phyloP scores from a whole-genome alignment of 164 flowering plant species.

The Kingdonia uniflora region DNA sequence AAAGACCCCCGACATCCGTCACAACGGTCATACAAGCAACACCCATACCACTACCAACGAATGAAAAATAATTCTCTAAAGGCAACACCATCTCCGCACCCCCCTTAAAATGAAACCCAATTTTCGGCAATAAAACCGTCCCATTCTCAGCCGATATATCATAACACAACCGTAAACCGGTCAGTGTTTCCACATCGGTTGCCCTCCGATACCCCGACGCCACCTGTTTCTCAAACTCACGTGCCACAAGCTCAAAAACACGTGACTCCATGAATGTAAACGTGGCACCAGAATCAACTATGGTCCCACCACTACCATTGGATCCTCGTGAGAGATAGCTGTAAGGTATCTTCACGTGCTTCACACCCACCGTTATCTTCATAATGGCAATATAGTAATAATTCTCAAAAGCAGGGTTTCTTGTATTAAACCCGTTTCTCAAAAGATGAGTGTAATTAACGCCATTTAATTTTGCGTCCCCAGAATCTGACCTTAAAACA shows the following conservation, averaged over 20 bases:
- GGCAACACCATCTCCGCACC: conserved; percentile 61
- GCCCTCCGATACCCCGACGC: conserved; percentile 19
- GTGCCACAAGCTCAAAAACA: conserved; percentile 34
- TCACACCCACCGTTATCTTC: conserved; percentile 45
- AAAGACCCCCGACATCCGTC: conserved; percentile 11
- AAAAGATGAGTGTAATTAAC: conserved; percentile 52
- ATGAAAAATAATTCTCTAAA: conserved; percentile 42
- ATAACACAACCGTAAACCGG: conserved; percentile 58
- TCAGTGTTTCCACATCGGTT: conserved; percentile 18
- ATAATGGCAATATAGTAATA: conserved; percentile 55
- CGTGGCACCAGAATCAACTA: conserved; percentile 74
- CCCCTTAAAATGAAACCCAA: conserved; percentile 56
- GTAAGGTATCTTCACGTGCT: conserved; percentile 43
- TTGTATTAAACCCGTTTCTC: conserved; percentile 28
- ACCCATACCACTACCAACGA: conserved; percentile 10
- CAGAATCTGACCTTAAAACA: conserved; percentile 22
- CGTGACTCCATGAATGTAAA: conserved; percentile 59
- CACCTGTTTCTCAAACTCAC: conserved; percentile 41
- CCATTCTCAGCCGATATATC: conserved; percentile 22
- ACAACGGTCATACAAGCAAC: conserved; percentile 49
- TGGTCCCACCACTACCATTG: conserved; percentile 60
- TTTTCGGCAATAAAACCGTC: conserved; percentile 29
- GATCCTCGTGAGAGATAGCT: conserved; percentile 28
- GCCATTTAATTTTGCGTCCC: conserved; percentile 17
- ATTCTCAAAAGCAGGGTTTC: conserved; percentile 22